These are phyloP conservation scores for Aureobasidium namibiae DNA, from an alignment of 2,329 filamentous ascomycete species.

Conservation along the genomic window DNA sequence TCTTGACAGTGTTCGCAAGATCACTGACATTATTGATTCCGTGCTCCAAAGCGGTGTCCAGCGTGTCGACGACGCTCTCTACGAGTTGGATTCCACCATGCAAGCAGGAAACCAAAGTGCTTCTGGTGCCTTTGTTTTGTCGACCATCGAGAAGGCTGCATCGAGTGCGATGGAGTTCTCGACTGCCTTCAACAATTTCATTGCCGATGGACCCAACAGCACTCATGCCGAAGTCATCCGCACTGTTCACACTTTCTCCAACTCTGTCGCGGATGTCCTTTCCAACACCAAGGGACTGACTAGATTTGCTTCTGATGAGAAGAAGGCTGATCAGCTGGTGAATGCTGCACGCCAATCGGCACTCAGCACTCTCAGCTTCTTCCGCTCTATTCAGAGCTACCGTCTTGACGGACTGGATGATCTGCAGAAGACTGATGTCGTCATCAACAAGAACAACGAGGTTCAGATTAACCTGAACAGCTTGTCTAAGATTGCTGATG, in stretches of 20 bases:
- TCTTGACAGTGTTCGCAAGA: constrained; percentile 78
- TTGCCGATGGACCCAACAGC: constrained; percentile 89
- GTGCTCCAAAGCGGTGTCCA: constrained; percentile 89
- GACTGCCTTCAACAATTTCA: constrained; percentile 96
- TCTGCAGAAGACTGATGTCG: constrained; percentile 89
- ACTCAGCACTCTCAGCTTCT: constrained; percentile 83
- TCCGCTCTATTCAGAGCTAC: constrained; percentile 89
- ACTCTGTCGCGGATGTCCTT: constrained; percentile 85
- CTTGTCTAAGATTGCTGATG: constrained; percentile 85
- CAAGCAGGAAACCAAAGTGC: constrained; percentile 98
- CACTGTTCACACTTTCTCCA: constrained; percentile 81
- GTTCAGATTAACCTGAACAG: constrained; percentile 90
- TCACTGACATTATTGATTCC: constrained; percentile 95
- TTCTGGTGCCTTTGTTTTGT: constrained; percentile 86
- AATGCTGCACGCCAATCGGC: constrained; percentile 77
- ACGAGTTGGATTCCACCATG: constrained; percentile 96
- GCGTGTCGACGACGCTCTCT: constrained; percentile 90
- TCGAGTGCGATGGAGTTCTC: constrained; percentile 94
- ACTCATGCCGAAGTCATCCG: constrained; percentile 87
- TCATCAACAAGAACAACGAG: constrained; percentile 95
- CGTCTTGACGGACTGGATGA: constrained; percentile 83
- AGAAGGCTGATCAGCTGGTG: constrained; percentile 80
- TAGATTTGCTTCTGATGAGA: constrained; percentile 88
- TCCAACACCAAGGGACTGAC: constrained; percentile 94
- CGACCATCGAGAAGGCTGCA: constrained; percentile 94